Evolutionary conservation across 176 grass and related monocot genomes (phyloP).

Genomic region (Puccinellia tenuiflora): DNA sequence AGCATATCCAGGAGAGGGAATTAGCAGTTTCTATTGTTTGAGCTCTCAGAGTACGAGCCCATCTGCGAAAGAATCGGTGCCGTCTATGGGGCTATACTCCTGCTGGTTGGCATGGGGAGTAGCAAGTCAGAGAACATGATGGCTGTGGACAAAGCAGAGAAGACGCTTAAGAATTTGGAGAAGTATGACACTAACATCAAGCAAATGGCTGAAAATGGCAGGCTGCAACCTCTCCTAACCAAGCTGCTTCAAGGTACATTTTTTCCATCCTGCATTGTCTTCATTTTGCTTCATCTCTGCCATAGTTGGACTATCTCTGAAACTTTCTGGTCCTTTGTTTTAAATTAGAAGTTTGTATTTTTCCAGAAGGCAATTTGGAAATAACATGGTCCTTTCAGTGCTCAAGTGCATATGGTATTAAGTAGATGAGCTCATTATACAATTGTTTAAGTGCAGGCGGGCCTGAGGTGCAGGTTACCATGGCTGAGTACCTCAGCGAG

Average conservation of each 20-base stretch:
- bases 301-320: not conserved
- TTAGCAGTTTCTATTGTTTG: constrained; percentile 54
- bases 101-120: constrained; percentile 73
- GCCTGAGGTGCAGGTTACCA: constrained; percentile 49
- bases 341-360: not conserved
- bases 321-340: not conserved
- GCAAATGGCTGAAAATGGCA: constrained; percentile 83
- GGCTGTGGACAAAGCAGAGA: constrained; percentile 68
- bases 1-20: constrained; percentile 64
- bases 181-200: constrained; percentile 58
- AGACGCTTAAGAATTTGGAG: constrained; percentile 66
- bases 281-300: not conserved
- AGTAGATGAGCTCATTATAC: not conserved
- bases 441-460: constrained; percentile 31
- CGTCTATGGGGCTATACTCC: constrained; percentile 60
- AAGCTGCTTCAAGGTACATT: constrained; percentile 46
- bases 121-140: constrained; percentile 56
- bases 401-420: not conserved
- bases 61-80: constrained; percentile 52
- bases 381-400: not conserved
- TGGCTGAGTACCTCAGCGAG: constrained; percentile 69
- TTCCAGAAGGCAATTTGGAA: not conserved
- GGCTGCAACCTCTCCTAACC: constrained; percentile 63
- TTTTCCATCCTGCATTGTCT: not conserved
- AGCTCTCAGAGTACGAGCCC: constrained; percentile 51